Conservation (phyloP, 768 basidiomycete species). For the Russula griseocarnosa region DNA sequence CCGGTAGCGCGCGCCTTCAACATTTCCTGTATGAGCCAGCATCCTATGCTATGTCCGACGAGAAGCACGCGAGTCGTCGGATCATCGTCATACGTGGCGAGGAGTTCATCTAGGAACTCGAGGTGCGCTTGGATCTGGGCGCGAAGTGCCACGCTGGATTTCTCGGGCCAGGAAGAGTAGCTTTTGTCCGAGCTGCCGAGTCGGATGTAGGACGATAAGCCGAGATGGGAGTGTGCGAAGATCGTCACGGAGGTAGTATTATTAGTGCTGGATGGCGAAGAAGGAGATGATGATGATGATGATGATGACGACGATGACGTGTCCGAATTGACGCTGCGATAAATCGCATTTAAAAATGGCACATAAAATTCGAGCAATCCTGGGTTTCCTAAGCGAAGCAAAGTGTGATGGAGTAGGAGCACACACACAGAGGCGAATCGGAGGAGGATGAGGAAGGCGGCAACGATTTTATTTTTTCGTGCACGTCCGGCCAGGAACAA, state of each 20-base stretch:
- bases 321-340: constrained; percentile 32
- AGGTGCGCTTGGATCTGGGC: constrained; percentile 21
- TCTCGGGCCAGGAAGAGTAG: constrained; percentile 36
- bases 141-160: constrained; percentile 9
- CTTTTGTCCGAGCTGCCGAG: constrained; percentile 47
- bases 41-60: constrained; percentile 67
- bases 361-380: constrained; percentile 66
- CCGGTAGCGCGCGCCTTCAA: constrained; percentile 54
- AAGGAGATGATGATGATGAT: too few species aligned
- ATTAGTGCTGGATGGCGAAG: too few species aligned
- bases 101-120: constrained; percentile 52
- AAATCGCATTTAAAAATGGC: constrained; percentile 55
- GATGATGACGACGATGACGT: background rate
- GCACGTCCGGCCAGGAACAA: too few species aligned
- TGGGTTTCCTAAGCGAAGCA: constrained; percentile 42
- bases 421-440: background rate
- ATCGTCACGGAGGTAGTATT: constrained; percentile 40
- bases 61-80: constrained; percentile 43
- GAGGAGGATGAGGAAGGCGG: too few species aligned
- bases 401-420: background rate
- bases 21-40: constrained; percentile 59
- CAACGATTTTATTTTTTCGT: too few species aligned
- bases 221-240: constrained; percentile 46
- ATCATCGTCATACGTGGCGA: constrained; percentile 47
- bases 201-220: constrained; percentile 33